Conservation (phyloP, 768 basidiomycete species). For the Hericium alpestre region DNA sequence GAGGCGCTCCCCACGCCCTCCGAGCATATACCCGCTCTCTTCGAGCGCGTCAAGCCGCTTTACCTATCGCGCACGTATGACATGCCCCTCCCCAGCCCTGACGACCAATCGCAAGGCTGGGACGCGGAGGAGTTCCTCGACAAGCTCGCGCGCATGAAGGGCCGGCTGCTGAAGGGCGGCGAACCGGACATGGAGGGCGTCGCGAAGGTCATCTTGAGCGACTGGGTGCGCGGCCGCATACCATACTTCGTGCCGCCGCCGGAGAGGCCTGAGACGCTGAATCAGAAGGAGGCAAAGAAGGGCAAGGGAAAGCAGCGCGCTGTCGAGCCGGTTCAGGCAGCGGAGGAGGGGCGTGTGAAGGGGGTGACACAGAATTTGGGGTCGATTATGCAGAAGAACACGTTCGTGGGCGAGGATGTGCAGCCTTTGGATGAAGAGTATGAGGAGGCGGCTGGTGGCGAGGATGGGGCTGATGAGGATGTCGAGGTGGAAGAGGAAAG, state of each 20-base stretch:
- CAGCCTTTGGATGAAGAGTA: slow-evolving; percentile 46
- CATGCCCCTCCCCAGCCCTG: slow-evolving; percentile 50
- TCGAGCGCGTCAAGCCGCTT: slow-evolving; percentile 85
- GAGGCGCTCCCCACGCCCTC: slow-evolving; percentile 89
- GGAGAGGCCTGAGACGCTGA: slow-evolving; percentile 63
- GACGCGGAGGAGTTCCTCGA: slow-evolving; percentile 72
- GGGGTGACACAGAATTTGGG: slow-evolving; percentile 81
- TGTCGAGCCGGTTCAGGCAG: slow-evolving; percentile 29
- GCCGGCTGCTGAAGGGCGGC: slow-evolving; percentile 85
- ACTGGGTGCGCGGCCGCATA: slow-evolving; percentile 96
- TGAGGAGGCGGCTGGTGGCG: slow-evolving; percentile 17
- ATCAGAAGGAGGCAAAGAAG: slow-evolving; percentile 44
- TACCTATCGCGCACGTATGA: slow-evolving; percentile 84
- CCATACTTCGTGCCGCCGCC: slow-evolving; percentile 94
- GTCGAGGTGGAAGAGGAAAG: slow-evolving; percentile 32
- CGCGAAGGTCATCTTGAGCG: slow-evolving; percentile 88
- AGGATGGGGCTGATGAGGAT: slow-evolving; percentile 21
- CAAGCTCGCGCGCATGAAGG: slow-evolving; percentile 80
- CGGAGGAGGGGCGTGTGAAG: slow-evolving; percentile 29
- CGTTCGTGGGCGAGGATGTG: slow-evolving; percentile 80
- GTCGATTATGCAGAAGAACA: slow-evolving; percentile 81
- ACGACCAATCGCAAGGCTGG: slow-evolving; percentile 46
- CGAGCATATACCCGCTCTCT: slow-evolving; percentile 81
- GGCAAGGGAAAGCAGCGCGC: slow-evolving; percentile 23
- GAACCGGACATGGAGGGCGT: slow-evolving; percentile 89